Evolutionary conservation across 2,329 filamentous ascomycete genomes (phyloP).

Genomic region (Paracoccidioides brasiliensis): DNA sequence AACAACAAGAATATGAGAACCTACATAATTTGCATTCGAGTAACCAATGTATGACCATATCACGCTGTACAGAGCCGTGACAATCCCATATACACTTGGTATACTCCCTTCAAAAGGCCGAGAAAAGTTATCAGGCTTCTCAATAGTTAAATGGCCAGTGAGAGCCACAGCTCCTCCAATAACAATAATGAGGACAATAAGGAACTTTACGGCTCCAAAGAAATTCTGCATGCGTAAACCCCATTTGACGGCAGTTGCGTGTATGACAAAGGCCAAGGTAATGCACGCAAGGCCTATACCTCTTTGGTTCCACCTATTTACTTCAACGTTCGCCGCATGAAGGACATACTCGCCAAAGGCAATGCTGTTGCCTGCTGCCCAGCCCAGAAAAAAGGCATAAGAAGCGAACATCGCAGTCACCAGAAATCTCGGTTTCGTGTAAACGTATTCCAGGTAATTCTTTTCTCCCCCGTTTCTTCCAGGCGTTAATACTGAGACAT

Average conservation of each 20-base stretch:
- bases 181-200: constrained; percentile 37
- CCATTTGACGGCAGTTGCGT: constrained; percentile 34
- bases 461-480: constrained; percentile 39
- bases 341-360: constrained; percentile 41
- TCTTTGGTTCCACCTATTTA: constrained; percentile 38
- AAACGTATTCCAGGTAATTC: constrained; percentile 43
- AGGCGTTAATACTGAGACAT: neutral
- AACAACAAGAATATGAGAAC: constrained; percentile 10
- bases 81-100: constrained; percentile 35
- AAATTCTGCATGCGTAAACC: constrained; percentile 38
- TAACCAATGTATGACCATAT: constrained; percentile 50
- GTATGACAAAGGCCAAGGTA: constrained; percentile 36
- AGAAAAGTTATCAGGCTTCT: constrained; percentile 25
- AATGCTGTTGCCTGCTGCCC: constrained; percentile 41
- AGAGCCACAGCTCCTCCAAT: constrained; percentile 31
- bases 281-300: constrained; percentile 37
- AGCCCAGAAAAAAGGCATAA: constrained; percentile 39
- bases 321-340: constrained; percentile 31
- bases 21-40: constrained; percentile 49
- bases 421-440: constrained; percentile 38
- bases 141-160: constrained; percentile 25
- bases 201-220: constrained; percentile 38
- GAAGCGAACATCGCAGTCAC: constrained; percentile 42
- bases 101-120: constrained; percentile 28
- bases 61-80: constrained; percentile 48